These are phyloP conservation scores for Ajuga reptans DNA, from an alignment of 305 asterid species.

Conservation along the genomic window DNA sequence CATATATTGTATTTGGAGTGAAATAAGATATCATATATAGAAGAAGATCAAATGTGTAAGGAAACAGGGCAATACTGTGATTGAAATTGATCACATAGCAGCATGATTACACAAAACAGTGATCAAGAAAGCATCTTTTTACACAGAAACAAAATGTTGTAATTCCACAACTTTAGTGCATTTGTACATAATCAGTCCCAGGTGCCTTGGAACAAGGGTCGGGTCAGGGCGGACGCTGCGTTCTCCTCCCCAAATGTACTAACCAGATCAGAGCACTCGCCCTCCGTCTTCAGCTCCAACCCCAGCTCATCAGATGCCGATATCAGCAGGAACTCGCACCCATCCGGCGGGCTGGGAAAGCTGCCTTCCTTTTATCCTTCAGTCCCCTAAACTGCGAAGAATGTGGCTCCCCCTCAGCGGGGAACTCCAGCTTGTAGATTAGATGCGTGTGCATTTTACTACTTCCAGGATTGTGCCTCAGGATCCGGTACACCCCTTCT, in stretches of 20 bases:
- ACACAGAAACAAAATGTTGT: too few relatives aligned
- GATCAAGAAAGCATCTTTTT: too few relatives aligned
- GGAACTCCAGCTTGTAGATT: slow-evolving; percentile 60
- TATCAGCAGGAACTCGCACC: slow-evolving; percentile 67
- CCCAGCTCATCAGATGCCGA: slow-evolving; percentile 66
- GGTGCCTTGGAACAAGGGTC: slow-evolving; percentile 54
- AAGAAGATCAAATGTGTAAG: too few relatives aligned
- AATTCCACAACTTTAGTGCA: too few relatives aligned
- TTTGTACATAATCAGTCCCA: slow-evolving; percentile 30
- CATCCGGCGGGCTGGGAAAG: slow-evolving; percentile 55
- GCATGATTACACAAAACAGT: too few relatives aligned
- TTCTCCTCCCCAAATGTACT: slow-evolving; percentile 33
- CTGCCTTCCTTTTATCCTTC: slow-evolving; percentile 43
- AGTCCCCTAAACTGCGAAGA: slow-evolving; percentile 34
- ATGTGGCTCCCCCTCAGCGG: slow-evolving; percentile 28
- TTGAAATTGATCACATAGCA: too few relatives aligned
- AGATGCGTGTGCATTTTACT: slow-evolving; percentile 51
- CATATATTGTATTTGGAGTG: too few relatives aligned
- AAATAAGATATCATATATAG: too few relatives aligned
- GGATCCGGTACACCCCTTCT: slow-evolving; percentile 57
- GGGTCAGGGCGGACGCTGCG: neutral
- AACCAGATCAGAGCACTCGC: slow-evolving; percentile 46
- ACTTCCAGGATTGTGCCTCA: slow-evolving; percentile 38
- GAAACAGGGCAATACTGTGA: too few relatives aligned
- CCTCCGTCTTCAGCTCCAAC: slow-evolving; percentile 40